phyloP scores from a whole-genome alignment of 805 yeast species.

The Nakazawaea molendinolei region DNA sequence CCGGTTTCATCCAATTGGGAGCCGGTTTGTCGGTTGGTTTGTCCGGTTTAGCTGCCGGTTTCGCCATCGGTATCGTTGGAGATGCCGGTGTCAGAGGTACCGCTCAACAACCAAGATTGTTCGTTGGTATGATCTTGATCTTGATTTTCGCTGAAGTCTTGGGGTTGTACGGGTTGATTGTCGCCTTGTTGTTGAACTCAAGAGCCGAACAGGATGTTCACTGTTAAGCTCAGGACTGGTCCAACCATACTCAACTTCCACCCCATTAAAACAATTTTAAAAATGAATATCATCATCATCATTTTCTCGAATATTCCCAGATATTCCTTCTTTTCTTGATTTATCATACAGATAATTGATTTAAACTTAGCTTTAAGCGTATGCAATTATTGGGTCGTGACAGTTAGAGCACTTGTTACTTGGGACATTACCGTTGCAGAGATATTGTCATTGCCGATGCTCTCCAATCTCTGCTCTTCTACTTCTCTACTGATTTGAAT shows the following conservation, averaged over 20 bases:
- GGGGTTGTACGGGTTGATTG: constrained; percentile 98
- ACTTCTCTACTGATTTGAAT: no score
- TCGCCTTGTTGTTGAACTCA: constrained; percentile 94
- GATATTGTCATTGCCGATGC: no score
- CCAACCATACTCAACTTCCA: background rate
- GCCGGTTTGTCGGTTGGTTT: constrained; percentile 97
- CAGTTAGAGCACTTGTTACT: no score
- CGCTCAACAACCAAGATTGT: constrained; percentile 96
- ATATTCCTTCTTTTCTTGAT: no score
- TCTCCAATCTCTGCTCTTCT: no score
- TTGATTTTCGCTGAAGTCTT: constrained; percentile 98
- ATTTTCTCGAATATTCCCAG: no score
- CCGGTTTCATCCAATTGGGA: constrained; percentile 97
- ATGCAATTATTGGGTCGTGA: no score
- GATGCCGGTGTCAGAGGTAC: constrained; percentile 99
- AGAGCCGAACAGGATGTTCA: constrained; percentile 90
- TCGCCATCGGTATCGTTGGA: constrained; percentile 98
- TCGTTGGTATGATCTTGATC: constrained; percentile 97
- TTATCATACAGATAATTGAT: no score
- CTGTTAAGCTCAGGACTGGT: constrained; percentile 40
- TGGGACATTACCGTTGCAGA: no score
- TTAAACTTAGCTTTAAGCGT: no score
- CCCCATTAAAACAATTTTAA: background rate
- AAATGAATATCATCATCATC: no score
- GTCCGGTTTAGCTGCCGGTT: constrained; percentile 97